These are phyloP conservation scores for Hypoxylon fragiforme DNA, from an alignment of 495 filamentous ascomycete genomes.

Conservation along the genomic window DNA sequence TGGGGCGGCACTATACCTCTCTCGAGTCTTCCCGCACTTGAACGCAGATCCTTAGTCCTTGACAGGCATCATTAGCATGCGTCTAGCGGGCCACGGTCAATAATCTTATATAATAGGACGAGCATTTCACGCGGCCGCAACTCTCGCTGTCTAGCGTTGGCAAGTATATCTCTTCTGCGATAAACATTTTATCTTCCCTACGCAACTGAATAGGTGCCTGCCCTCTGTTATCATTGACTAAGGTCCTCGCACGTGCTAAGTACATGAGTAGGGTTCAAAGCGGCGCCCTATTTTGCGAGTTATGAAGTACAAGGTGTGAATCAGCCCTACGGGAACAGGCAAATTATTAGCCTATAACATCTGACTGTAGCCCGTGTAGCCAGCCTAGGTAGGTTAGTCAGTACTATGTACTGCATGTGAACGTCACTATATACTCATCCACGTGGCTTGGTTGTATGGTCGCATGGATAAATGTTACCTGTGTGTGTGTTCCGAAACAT, in stretches of 20 bases:
- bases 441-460: constrained; percentile 30
- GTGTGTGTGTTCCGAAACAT: background rate
- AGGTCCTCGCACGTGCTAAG: no score
- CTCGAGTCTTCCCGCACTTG: constrained; percentile 11
- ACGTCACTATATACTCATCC: constrained; percentile 14
- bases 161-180: no score
- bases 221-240: no score
- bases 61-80: background rate
- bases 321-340: constrained; percentile 28
- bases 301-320: constrained; percentile 8
- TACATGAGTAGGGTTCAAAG: background rate
- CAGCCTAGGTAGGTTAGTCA: background rate
- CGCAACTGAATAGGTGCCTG: no score
- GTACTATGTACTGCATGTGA: background rate
- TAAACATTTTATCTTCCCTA: no score
- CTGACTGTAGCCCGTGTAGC: background rate
- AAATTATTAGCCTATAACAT: constrained; percentile 1
- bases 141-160: no score
- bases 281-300: constrained; percentile 1
- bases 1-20: constrained; percentile 5
- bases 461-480: constrained; percentile 15
- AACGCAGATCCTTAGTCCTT: constrained; percentile 17
- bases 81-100: background rate
- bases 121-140: no score
- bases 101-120: background rate